Evolutionary conservation across 2,329 filamentous ascomycete genomes (phyloP).

Genomic region (Trematosphaeria pertusa): DNA sequence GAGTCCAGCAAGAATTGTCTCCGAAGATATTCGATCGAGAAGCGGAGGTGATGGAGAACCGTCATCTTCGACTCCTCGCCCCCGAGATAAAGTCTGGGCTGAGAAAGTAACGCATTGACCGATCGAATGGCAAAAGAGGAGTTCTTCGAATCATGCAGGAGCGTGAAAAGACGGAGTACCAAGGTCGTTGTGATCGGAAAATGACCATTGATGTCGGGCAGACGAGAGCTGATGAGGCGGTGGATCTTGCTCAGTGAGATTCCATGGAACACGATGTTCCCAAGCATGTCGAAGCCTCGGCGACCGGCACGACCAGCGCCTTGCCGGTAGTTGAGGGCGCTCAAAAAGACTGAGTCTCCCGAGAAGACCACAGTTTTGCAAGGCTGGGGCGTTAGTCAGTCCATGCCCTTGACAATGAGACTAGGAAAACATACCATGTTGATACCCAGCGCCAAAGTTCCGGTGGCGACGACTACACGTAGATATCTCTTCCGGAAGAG

Average conservation of each 20-base stretch:
- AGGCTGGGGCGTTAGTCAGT: slow-evolving; percentile 49
- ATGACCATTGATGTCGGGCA: slow-evolving; percentile 78
- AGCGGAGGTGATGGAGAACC: slow-evolving; percentile 77
- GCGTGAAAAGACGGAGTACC: slow-evolving; percentile 70
- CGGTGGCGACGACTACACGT: slow-evolving; percentile 75
- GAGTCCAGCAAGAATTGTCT: slow-evolving; percentile 70
- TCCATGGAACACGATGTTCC: slow-evolving; percentile 80
- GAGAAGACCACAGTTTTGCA: slow-evolving; percentile 82
- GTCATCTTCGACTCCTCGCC: slow-evolving; percentile 71
- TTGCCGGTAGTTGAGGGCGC: slow-evolving; percentile 78
- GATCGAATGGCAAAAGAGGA: slow-evolving; percentile 67
- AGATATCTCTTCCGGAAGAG: slow-evolving; percentile 76
- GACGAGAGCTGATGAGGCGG: slow-evolving; percentile 73
- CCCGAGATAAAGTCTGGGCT: slow-evolving; percentile 73
- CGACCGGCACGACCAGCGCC: slow-evolving; percentile 79
- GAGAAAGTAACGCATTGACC: slow-evolving; percentile 72
- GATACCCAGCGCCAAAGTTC: slow-evolving; percentile 77
- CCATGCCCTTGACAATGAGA: slow-evolving; percentile 54
- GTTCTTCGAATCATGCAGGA: slow-evolving; percentile 71
- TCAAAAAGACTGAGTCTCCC: slow-evolving; percentile 75
- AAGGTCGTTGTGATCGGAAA: slow-evolving; percentile 79
- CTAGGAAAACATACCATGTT: slow-evolving; percentile 48
- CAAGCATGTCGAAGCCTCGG: slow-evolving; percentile 79
- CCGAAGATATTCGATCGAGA: slow-evolving; percentile 81
- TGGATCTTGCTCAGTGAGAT: slow-evolving; percentile 67